phyloP scores from a whole-genome alignment of 176 grass and related monocot species.

The Oropetium thomaeum region DNA sequence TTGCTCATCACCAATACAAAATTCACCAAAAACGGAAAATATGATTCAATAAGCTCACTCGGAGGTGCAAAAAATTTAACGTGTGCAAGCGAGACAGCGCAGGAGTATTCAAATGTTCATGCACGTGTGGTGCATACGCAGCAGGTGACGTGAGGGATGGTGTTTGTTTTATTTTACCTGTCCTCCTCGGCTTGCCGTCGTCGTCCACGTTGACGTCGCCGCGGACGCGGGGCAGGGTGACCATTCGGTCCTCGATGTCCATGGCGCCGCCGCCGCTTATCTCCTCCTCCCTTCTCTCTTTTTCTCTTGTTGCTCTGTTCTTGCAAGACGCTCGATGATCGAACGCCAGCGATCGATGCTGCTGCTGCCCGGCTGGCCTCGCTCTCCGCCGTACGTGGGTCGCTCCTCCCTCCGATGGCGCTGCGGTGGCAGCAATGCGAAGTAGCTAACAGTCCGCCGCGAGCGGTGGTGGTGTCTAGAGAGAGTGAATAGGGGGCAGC shows the following conservation, averaged over 20 bases:
- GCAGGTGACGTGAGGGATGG: not conserved
- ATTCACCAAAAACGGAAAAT: not conserved
- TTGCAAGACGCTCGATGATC: too few relatives aligned
- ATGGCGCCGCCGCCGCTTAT: constrained; percentile 15
- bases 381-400: too few relatives aligned
- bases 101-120: not conserved
- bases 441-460: too few relatives aligned
- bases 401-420: too few relatives aligned
- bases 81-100: not conserved
- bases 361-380: too few relatives aligned
- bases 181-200: constrained; percentile 63
- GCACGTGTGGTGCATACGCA: too few relatives aligned
- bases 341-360: too few relatives aligned
- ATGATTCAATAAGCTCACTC: not conserved
- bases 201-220: constrained; percentile 58
- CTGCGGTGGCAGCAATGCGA: too few relatives aligned
- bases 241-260: constrained; percentile 14
- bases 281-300: not conserved
- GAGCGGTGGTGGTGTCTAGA: constrained; percentile 17
- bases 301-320: not conserved
- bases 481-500: constrained; percentile 34
- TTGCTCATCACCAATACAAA: too few relatives aligned
- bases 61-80: too few relatives aligned
- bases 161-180: constrained; percentile 35
- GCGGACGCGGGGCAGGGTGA: not conserved